A percentile compares a stretch with the other conserved stretches of the same genome.
These are phyloP conservation scores for Mrakia gelida DNA, from an alignment of 768 basidiomycete species.

Conservation along the genomic window DNA sequence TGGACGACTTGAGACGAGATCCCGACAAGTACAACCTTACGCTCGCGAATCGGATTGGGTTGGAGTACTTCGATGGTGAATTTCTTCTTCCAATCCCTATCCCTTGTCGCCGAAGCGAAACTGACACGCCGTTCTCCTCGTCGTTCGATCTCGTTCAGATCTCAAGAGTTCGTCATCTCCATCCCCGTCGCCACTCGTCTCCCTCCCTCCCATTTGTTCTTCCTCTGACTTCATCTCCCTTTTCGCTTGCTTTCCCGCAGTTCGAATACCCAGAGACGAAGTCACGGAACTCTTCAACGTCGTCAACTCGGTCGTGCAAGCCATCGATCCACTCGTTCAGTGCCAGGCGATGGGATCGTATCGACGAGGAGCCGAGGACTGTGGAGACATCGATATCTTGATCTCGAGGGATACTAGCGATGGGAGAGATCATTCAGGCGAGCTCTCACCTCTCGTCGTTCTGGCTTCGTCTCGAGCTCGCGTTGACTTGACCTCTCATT, in stretches of 20 bases:
- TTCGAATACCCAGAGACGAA: conserved; percentile 78
- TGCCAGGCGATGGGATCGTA: conserved; percentile 91
- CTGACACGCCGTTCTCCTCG: background rate
- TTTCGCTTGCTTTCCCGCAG: conserved; percentile 5
- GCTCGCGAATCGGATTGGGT: conserved; percentile 37
- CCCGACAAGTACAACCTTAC: conserved; percentile 3
- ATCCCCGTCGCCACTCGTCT: background rate
- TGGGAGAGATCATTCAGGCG: conserved; percentile 69
- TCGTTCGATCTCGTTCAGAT: conserved; percentile 50
- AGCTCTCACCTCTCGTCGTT: conserved; percentile 19
- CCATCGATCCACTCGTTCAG: conserved; percentile 64
- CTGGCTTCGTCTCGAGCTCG: background rate
- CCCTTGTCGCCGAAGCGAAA: too few species aligned
- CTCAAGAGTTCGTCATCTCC: conserved; percentile 52
- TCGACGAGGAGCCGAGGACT: conserved; percentile 73
- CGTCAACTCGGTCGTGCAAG: conserved; percentile 53
- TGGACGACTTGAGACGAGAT: conserved; percentile 60
- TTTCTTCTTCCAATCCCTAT: background rate
- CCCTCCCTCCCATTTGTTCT: background rate
- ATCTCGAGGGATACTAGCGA: conserved; percentile 71
- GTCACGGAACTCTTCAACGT: conserved; percentile 64
- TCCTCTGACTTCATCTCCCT: background rate
- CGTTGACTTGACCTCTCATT: background rate
- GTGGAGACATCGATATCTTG: conserved; percentile 88
- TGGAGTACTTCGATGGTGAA: conserved; percentile 40